Evolutionary conservation across 176 grass and related monocot genomes (phyloP).

Genomic region (Dendrocalamus sinicus): DNA sequence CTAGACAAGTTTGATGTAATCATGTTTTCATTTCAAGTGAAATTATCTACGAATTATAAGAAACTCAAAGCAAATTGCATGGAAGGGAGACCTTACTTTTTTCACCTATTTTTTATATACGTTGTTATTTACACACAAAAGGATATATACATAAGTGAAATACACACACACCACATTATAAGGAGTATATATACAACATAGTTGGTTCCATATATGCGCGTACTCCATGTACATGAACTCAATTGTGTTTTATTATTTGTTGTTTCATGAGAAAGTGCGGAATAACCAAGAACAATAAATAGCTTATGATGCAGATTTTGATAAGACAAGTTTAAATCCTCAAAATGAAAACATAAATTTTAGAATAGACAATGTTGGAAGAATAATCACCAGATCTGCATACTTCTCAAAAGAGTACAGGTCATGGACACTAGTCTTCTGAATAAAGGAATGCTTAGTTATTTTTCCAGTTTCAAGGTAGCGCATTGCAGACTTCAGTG

Average conservation of each 20-base stretch:
- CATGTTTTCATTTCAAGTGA: neutral
- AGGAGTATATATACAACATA: neutral
- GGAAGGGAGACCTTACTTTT: neutral
- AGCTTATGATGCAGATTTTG: too few relatives aligned
- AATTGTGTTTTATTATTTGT: neutral
- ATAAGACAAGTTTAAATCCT: neutral
- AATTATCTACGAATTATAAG: neutral
- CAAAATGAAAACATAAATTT: neutral
- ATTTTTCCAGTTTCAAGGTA: slow-evolving; percentile 47
- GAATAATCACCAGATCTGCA: slow-evolving; percentile 46
- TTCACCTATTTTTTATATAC: neutral
- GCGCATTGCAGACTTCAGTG: slow-evolving; percentile 35
- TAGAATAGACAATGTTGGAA: neutral
- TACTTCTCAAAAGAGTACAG: slow-evolving; percentile 49
- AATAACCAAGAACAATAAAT: neutral
- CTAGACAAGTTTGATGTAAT: neutral
- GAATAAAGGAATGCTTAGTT: slow-evolving; percentile 40
- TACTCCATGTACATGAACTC: neutral
- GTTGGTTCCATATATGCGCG: neutral
- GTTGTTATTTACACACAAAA: neutral
- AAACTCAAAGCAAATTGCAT: neutral
- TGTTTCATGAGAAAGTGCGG: neutral
- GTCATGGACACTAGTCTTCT: slow-evolving; percentile 48
- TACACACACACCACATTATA: neutral
- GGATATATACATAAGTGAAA: neutral